These are phyloP conservation scores for Poronia punctata DNA, from an alignment of 495 filamentous ascomycete species.

Conservation along the genomic window DNA sequence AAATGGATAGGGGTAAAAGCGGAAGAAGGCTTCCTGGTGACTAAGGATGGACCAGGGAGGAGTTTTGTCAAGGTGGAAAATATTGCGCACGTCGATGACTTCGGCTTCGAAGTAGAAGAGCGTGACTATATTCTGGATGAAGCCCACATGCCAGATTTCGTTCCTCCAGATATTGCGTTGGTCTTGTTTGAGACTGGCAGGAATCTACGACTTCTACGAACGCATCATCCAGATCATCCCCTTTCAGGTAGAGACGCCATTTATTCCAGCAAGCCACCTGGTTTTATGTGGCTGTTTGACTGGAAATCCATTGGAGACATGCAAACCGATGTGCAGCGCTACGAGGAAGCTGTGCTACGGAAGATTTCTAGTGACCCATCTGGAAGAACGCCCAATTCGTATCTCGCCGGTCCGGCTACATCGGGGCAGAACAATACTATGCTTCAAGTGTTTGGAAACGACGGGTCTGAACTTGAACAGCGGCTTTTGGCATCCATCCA, in stretches of 20 bases:
- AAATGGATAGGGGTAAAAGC: slow-evolving; percentile 70
- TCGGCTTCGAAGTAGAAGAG: slow-evolving; percentile 42
- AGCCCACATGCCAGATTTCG: slow-evolving; percentile 57
- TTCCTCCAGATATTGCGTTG: slow-evolving; percentile 56
- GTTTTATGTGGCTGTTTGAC: slow-evolving; percentile 64
- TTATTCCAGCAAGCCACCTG: slow-evolving; percentile 41
- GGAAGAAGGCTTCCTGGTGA: slow-evolving; percentile 43
- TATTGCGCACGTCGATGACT: slow-evolving; percentile 47
- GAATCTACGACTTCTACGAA: slow-evolving; percentile 65
- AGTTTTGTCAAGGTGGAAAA: slow-evolving; percentile 58
- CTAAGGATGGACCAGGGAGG: slow-evolving; percentile 38
- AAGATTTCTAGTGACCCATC: slow-evolving; percentile 7
- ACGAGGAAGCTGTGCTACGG: slow-evolving; percentile 48
- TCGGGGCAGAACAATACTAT: slow-evolving; percentile 1
- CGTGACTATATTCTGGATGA: slow-evolving; percentile 55
- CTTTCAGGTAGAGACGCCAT: slow-evolving; percentile 48
- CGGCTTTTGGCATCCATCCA: slow-evolving; percentile 45
- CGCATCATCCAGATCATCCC: slow-evolving; percentile 71
- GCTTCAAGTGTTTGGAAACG: slow-evolving; percentile 43
- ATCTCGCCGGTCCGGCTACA: slow-evolving; percentile 1
- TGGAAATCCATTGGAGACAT: slow-evolving; percentile 67
- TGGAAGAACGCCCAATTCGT: background rate
- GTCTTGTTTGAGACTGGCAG: slow-evolving; percentile 70
- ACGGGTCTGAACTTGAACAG: slow-evolving; percentile 40
- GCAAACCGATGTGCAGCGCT: slow-evolving; percentile 53